Evolutionary conservation across 2,329 filamentous ascomycete species (phyloP).

Genomic region (Curvularia sp.): DNA sequence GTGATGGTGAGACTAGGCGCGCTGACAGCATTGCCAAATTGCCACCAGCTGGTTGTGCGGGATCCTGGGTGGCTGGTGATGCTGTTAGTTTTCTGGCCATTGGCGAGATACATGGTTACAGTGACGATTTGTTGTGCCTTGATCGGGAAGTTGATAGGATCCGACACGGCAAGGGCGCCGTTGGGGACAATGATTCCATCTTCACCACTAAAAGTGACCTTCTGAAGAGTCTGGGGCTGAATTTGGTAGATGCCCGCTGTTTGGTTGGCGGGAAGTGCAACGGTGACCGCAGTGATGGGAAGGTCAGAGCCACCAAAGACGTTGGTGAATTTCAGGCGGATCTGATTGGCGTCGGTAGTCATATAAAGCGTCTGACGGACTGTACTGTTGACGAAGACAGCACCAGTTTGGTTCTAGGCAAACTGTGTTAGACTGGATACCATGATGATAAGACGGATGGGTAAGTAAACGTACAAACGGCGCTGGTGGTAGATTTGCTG

Average conservation of each 20-base stretch:
- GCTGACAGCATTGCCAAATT: slow-evolving; percentile 63
- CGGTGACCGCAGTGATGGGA: slow-evolving; percentile 64
- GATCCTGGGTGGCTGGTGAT: slow-evolving; percentile 72
- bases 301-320: slow-evolving; percentile 68
- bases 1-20: slow-evolving; percentile 57
- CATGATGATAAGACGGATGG: not conserved
- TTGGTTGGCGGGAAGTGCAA: slow-evolving; percentile 64
- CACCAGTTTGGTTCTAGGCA: slow-evolving; percentile 58
- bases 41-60: slow-evolving; percentile 67
- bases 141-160: slow-evolving; percentile 65
- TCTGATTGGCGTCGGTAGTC: slow-evolving; percentile 62
- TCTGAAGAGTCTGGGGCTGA: slow-evolving; percentile 59
- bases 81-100: slow-evolving; percentile 63
- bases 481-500: slow-evolving; percentile 65
- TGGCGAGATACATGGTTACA: slow-evolving; percentile 64
- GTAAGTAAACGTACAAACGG: slow-evolving; percentile 56
- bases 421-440: not conserved
- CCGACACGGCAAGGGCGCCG: slow-evolving; percentile 66
- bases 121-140: slow-evolving; percentile 61
- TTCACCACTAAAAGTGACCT: slow-evolving; percentile 66
- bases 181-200: slow-evolving; percentile 60
- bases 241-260: slow-evolving; percentile 63
- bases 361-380: slow-evolving; percentile 71
- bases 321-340: slow-evolving; percentile 71
- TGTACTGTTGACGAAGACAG: slow-evolving; percentile 68